Evolutionary conservation across 768 basidiomycete species (phyloP), one percentile per base, ranked within the genome.

Genomic region (Agaricus subrufescens): DNA sequence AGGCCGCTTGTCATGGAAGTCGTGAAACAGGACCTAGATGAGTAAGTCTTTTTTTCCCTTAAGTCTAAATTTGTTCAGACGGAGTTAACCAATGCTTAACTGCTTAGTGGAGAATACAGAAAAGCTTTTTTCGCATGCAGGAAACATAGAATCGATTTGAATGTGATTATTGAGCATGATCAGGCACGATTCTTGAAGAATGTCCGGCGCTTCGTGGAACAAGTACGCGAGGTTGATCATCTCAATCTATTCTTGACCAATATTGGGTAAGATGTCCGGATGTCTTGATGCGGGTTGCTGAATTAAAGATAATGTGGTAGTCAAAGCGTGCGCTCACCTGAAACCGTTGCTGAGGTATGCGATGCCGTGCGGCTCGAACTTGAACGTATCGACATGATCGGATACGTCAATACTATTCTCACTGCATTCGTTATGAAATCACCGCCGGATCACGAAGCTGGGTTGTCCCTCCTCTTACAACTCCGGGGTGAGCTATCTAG

Each of bases 381-480:
- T 7, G 90, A 95, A 65, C 73, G 69, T 26, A 81, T 74, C 54
- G 88, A 92, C 66, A 67, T 90, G 49, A 82, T 81, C 63, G 84
- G 82, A 72, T 98, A 94, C 61, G 80, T 95, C 63, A 97, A 95
- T 67, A 85, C 91, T 8, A 89, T 98, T 51, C 71, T 98, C 60
- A 98, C 96, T 1, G 89, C 95, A 0, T 86, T 97, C 67, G 91
- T 94, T 19, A 90, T 97, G 56, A 96, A 96, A 66, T 81, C 79
- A 4, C 96, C 96, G 6, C 86, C 94, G 14, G 93, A 97, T 64
- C 85, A 94, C 59, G 96, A 98, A 67, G 82, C 88, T 19, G 95
- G 85, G 1, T 76, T 99, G 1, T 72, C 79, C 7, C 73, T 91
- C 23, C 73, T 98, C 10, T 80, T 94, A 40, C 81, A 77, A 38